Base-by-base conservation (phyloP, 2,329 filamentous ascomycete genomes). In the Blastomyces emzantsi region DNA sequence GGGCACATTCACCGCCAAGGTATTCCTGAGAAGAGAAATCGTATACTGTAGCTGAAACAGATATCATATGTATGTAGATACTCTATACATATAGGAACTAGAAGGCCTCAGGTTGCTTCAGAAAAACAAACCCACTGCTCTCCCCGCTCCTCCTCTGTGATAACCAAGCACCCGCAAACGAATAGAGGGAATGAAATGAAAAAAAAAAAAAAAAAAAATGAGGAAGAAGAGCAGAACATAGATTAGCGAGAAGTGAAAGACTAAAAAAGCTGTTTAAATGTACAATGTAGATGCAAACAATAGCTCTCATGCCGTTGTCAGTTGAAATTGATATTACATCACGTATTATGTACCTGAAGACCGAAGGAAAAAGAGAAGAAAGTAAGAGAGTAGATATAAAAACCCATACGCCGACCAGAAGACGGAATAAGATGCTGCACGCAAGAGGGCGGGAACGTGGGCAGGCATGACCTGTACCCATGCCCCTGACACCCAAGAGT, bases 321-420 rank as follows among this genome's bases (percentile, higher is more conserved):
- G 28, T 49, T 49, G 19, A 25, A 8, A 15, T 17, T 45, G 56
- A 59, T 59, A 59, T 59, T 45, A 59, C 43, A 49, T 43, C 8
- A 13, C 33, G n/a, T 19, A 17, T 17, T 59, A 43, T 59, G 56
- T 45, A 59, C 39, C n/a, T 25, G 56, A 59, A 59, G 39, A 52
- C 19, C 5, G 56, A 59, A 59, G 7, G 25, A n/a, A 59, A 59
- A 45, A 13, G 9, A 11, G 9, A 57, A 19, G 25, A 59, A 43
- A 57, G 33, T 47, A 22, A 22, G 41, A 28, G 25, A 36, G 33
- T 1, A 36, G 7, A 28, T 25, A 45, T 25, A 59, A 30, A 56
- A 33, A 6, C 15, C 28, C 9, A 41, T 41, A 41, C 56, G n/a
- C 11, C 13, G 52, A 55, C 3, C 13, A 15, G 47, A 28, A 28